Conservation (phyloP, 768 basidiomycete genomes). For the Kwoniella pini region DNA sequence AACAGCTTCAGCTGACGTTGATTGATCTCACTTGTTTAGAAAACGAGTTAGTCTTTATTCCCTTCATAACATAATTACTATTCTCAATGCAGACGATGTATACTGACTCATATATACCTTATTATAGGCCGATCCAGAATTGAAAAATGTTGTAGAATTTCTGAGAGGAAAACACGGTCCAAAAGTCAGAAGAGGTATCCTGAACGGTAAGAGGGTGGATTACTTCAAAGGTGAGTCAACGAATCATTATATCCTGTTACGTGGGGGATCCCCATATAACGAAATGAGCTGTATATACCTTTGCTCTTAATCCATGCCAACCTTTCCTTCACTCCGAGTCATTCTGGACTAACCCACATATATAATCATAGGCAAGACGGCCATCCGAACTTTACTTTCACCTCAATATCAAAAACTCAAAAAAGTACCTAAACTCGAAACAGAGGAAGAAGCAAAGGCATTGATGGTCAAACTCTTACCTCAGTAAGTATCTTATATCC, state of each 20-base stretch:
- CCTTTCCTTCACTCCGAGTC: background rate
- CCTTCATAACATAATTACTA: too few relatives aligned
- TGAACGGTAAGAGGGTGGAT: slow-evolving; percentile 92
- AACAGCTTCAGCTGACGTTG: background rate
- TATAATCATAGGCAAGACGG: slow-evolving; percentile 72
- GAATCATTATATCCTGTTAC: background rate
- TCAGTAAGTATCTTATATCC: slow-evolving; percentile 58
- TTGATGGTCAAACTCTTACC: slow-evolving; percentile 72
- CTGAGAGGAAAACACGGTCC: slow-evolving; percentile 82
- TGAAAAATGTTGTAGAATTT: slow-evolving; percentile 80
- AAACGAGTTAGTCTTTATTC: slow-evolving; percentile 38
- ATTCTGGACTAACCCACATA: background rate
- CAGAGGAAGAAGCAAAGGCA: slow-evolving; percentile 71
- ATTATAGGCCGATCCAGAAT: slow-evolving; percentile 68
- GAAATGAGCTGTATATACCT: too few relatives aligned
- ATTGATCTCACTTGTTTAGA: slow-evolving; percentile 14
- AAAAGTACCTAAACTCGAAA: slow-evolving; percentile 64
- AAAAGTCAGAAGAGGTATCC: slow-evolving; percentile 82
- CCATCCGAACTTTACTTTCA: slow-evolving; percentile 84
- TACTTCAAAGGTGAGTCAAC: slow-evolving; percentile 89
- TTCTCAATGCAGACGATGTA: too few relatives aligned
- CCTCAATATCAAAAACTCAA: slow-evolving; percentile 90
- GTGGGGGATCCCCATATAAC: too few relatives aligned
- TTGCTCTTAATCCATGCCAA: too few relatives aligned
- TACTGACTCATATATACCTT: too few relatives aligned